Percentiles rank a stretch among this genome's conserved stretches.
These are phyloP conservation scores for Solanum paucissectum DNA, from an alignment of 257 asterid species.

Conservation along the genomic window DNA sequence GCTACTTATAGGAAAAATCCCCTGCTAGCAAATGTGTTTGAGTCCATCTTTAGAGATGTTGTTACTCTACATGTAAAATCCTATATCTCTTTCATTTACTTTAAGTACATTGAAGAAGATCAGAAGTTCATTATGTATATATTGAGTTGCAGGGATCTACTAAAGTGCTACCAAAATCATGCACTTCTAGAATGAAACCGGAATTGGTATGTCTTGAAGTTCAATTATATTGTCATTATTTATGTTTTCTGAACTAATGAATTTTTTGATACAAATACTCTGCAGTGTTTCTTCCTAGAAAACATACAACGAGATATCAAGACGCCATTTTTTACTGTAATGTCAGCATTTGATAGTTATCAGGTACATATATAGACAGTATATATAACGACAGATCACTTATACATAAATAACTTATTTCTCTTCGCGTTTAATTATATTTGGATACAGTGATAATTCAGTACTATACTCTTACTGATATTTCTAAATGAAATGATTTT, in stretches of 20 bases:
- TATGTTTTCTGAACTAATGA: neutral
- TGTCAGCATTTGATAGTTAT: constrained; percentile 5
- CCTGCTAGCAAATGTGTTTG: neutral
- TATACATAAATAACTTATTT: neutral
- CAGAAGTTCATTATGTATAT: too few species aligned
- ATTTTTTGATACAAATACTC: neutral
- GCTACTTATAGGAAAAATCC: neutral
- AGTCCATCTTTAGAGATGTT: neutral
- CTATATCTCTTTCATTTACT: neutral
- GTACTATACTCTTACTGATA: neutral
- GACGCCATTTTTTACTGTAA: neutral
- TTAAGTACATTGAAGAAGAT: too few species aligned
- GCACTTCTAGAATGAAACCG: neutral
- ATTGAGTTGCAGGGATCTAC: neutral
- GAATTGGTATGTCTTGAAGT: neutral
- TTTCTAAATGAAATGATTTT: neutral
- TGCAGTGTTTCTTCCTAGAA: neutral
- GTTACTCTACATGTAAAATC: neutral
- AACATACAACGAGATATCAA: neutral
- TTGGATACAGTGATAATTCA: neutral
- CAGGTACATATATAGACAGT: neutral
- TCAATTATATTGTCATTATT: neutral
- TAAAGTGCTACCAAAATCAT: neutral
- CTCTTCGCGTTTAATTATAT: neutral
- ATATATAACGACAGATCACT: neutral